These are phyloP conservation scores for Schoenoplectus triqueter DNA, from an alignment of 202 grass and related monocot genomes.

Conservation along the genomic window DNA sequence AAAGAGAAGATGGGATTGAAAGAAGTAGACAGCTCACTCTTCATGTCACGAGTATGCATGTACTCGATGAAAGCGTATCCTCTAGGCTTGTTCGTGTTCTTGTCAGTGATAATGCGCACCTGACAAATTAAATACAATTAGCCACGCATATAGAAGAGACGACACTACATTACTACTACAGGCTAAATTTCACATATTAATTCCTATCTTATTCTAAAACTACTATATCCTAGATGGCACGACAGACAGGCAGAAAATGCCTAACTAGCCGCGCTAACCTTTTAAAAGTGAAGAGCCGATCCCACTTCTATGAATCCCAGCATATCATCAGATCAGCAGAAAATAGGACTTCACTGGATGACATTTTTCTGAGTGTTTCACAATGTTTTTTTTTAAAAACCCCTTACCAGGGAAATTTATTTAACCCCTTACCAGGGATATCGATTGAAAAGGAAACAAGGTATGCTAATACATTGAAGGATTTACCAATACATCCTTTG, in stretches of 20 bases:
- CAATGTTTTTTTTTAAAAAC: slow-evolving; percentile 39
- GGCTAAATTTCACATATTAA: background rate
- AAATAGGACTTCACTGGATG: slow-evolving; percentile 43
- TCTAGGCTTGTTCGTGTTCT: slow-evolving; percentile 69
- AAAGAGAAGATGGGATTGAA: background rate
- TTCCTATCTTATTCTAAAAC: slow-evolving; percentile 31
- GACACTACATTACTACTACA: background rate
- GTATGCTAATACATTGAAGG: slow-evolving; percentile 24
- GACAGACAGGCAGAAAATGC: slow-evolving; percentile 72
- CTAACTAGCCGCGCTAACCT: slow-evolving; percentile 82
- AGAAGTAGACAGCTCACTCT: slow-evolving; percentile 51
- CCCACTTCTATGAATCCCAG: slow-evolving; percentile 54
- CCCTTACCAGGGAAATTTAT: slow-evolving; percentile 61
- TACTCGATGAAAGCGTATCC: slow-evolving; percentile 82
- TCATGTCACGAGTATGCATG: slow-evolving; percentile 78
- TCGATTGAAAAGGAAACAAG: slow-evolving; percentile 36
- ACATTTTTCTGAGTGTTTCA: slow-evolving; percentile 24
- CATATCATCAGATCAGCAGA: slow-evolving; percentile 59
- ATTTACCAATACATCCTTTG: slow-evolving; percentile 33
- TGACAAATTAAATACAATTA: slow-evolving; percentile 52
- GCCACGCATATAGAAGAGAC: background rate
- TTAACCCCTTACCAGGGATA: slow-evolving; percentile 40
- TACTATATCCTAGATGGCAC: slow-evolving; percentile 59
- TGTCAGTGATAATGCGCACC: slow-evolving; percentile 62
- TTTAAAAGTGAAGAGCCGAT: slow-evolving; percentile 57